phyloP scores from a whole-genome alignment of 202 grass and related monocot species.

The Setaria italica region DNA sequence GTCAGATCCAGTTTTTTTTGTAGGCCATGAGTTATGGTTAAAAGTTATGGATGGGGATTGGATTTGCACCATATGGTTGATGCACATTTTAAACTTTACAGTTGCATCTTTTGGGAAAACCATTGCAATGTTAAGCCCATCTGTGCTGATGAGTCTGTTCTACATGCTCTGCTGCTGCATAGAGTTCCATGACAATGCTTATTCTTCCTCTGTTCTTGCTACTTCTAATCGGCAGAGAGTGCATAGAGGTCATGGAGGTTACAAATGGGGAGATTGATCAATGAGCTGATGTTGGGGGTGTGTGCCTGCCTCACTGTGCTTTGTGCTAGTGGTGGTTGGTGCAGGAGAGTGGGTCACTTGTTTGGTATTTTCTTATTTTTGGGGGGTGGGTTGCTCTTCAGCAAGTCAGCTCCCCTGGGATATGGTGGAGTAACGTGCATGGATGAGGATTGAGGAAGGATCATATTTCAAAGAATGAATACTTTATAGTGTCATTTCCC shows the following conservation, averaged over 20 bases:
- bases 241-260: neutral
- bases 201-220: neutral
- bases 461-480: neutral
- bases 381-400: too few relatives aligned
- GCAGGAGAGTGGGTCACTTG: neutral
- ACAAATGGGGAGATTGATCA: neutral
- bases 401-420: neutral
- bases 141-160: neutral
- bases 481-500: neutral
- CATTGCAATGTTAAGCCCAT: neutral
- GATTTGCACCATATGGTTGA: neutral
- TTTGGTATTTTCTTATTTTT: too few relatives aligned
- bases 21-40: too few relatives aligned
- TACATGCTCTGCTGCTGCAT: neutral
- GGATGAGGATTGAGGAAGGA: neutral
- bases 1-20: neutral
- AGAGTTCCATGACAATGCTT: neutral
- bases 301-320: neutral
- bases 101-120: neutral
- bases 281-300: neutral
- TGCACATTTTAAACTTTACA: constrained; percentile 3
- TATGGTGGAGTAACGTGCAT: neutral
- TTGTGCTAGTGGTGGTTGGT: neutral
- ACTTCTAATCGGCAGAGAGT: neutral
- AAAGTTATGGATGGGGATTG: neutral